Conservation (phyloP, 192 early-diverging fungal genomes). For the Cladochytrium replicatum region DNA sequence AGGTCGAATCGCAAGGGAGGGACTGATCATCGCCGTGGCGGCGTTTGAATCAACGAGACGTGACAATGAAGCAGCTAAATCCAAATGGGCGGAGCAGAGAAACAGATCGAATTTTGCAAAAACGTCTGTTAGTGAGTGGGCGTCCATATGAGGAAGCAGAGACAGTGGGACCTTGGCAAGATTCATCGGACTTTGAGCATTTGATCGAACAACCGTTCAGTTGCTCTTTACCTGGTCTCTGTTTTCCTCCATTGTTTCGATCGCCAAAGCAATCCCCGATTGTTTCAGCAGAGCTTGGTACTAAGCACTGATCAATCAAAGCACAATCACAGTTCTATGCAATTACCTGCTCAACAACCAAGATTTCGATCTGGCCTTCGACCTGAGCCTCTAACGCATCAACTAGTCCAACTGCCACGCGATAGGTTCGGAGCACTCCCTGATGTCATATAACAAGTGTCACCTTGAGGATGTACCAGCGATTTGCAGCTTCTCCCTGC, state of each 20-base stretch:
- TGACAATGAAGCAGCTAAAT: slow-evolving; percentile 40
- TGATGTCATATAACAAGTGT: no score
- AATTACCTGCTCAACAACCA: slow-evolving; percentile 57
- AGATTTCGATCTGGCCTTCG: slow-evolving; percentile 45
- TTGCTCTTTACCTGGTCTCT: slow-evolving; percentile 32
- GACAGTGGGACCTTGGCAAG: slow-evolving; percentile 44
- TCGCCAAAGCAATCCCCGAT: slow-evolving; percentile 46
- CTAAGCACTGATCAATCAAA: no score
- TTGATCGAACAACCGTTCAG: neutral
- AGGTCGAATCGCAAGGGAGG: slow-evolving; percentile 39
- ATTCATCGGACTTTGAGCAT: slow-evolving; percentile 16
- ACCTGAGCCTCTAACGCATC: slow-evolving; percentile 50
- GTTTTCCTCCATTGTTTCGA: slow-evolving; percentile 45
- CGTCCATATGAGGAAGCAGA: slow-evolving; percentile 37
- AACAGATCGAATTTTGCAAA: slow-evolving; percentile 60
- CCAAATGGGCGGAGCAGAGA: slow-evolving; percentile 46
- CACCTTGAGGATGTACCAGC: no score
- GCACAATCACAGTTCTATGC: no score
- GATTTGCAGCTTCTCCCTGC: neutral
- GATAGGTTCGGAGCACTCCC: no score
- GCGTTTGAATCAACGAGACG: slow-evolving; percentile 18
- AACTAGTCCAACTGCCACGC: slow-evolving; percentile 50
- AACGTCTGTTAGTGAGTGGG: slow-evolving; percentile 31
- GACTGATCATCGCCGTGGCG: slow-evolving; percentile 24
- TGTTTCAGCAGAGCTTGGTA: slow-evolving; percentile 49